Evolutionary conservation across 164 flowering plant species (phyloP).

Genomic region (Nelumbo lutea): DNA sequence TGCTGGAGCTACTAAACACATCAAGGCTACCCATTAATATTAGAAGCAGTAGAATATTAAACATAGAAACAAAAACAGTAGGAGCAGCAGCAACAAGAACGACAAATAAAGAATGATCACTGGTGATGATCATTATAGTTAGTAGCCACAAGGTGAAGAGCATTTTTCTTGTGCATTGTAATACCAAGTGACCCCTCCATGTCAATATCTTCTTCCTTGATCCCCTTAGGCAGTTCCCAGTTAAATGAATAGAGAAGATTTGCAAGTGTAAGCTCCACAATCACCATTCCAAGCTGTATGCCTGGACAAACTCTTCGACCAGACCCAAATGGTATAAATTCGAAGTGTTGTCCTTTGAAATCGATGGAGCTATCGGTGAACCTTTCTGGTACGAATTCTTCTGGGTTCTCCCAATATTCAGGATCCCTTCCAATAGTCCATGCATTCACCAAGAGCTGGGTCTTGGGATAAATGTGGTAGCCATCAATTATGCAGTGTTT

Average conservation of each 20-base stretch:
- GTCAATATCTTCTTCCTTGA: background rate
- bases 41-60: too few relatives aligned
- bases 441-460: background rate
- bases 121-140: too few relatives aligned
- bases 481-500: background rate
- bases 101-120: too few relatives aligned
- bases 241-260: background rate
- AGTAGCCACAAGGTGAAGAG: background rate
- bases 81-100: too few relatives aligned
- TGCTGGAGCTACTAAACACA: too few relatives aligned
- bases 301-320: slow-evolving; percentile 3
- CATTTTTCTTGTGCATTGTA: background rate
- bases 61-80: too few relatives aligned
- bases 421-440: background rate
- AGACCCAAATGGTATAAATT: background rate
- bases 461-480: background rate
- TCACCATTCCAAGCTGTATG: background rate
- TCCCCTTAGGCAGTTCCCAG: background rate
- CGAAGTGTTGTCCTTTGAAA: background rate
- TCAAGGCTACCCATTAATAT: too few relatives aligned
- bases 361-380: background rate
- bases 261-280: background rate
- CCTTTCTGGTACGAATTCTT: background rate
- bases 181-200: background rate
- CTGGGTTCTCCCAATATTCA: background rate